A percentile compares a stretch with the other conserved stretches of the same genome.
Conservation (phyloP, 345 rosid species). For the Hibiscus syriacus region DNA sequence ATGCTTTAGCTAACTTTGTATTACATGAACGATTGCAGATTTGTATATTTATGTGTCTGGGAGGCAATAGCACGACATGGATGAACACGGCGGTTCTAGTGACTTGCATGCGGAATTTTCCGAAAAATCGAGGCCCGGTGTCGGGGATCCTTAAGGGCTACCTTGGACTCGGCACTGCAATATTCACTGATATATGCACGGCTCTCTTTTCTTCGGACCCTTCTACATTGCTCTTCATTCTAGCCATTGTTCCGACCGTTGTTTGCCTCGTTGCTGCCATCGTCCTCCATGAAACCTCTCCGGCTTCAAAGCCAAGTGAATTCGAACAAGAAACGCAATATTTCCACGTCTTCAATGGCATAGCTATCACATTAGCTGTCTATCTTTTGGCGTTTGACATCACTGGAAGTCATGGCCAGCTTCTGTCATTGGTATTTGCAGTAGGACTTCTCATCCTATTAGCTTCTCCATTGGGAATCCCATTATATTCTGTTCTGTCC, state of each 20-base stretch:
- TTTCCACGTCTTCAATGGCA: conserved; percentile 37
- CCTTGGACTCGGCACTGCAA: conserved; percentile 57
- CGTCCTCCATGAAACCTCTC: conserved; percentile 39
- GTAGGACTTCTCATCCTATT: conserved; percentile 34
- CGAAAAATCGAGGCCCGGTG: conserved; percentile 53
- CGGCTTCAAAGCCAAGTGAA: conserved; percentile 17
- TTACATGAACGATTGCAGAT: conserved; percentile 25
- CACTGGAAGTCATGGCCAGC: conserved; percentile 33
- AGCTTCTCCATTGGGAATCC: conserved; percentile 38
- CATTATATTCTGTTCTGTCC: conserved; percentile 25
- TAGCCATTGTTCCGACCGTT: no score
- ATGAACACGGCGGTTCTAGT: conserved; percentile 66
- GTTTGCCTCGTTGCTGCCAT: conserved; percentile 40
- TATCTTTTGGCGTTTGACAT: conserved; percentile 48
- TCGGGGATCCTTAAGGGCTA: conserved; percentile 65
- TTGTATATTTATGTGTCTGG: conserved; percentile 54
- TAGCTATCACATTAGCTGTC: conserved; percentile 38
- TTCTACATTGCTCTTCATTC: conserved; percentile 39
- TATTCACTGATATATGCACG: conserved; percentile 50
- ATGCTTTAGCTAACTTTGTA: background rate
- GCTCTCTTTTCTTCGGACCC: conserved; percentile 47
- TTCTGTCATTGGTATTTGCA: conserved; percentile 36
- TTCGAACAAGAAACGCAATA: conserved; percentile 27
- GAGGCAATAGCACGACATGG: conserved; percentile 65
- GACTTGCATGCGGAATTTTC: conserved; percentile 58